Conservation (phyloP, 306 rosid genomes). For the Prunus mira region DNA sequence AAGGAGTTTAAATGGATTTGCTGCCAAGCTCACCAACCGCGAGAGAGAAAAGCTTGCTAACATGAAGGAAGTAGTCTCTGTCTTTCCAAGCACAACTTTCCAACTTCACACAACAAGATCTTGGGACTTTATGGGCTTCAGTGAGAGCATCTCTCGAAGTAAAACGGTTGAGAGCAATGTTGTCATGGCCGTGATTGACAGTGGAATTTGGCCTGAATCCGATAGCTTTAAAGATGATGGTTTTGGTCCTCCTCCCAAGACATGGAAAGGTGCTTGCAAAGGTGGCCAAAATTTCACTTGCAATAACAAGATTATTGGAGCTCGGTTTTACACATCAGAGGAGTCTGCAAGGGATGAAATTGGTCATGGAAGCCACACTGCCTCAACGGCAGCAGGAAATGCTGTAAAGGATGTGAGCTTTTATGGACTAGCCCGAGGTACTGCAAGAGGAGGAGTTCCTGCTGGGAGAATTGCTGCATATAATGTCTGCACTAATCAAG, state of each 20-base stretch:
- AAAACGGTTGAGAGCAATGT: not conserved
- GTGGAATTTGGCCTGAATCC: constrained; percentile 23
- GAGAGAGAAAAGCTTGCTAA: not conserved
- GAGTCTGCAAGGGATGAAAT: not conserved
- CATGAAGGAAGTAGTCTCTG: not conserved
- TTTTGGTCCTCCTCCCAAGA: constrained; percentile 16
- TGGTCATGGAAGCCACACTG: constrained; percentile 19
- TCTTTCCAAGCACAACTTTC: not conserved
- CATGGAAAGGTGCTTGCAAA: constrained; percentile 16
- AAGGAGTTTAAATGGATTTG: not conserved
- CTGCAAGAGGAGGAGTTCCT: constrained; percentile 22
- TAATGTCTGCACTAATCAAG: constrained; percentile 8
- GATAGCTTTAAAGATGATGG: constrained; percentile 9
- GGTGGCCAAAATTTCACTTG: constrained; percentile 18
- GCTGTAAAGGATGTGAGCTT: not conserved
- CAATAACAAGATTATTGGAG: constrained; percentile 20
- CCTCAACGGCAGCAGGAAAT: constrained; percentile 16
- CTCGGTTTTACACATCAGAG: not conserved
- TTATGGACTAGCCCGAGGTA: not conserved
- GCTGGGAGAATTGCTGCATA: constrained; percentile 16
- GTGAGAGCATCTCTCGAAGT: not conserved
- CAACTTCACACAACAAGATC: constrained; percentile 2
- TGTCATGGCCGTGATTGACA: constrained; percentile 5
- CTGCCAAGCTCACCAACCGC: not conserved
- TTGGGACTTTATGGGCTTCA: constrained; percentile 22